Evolutionary conservation across 805 yeast species (phyloP).

Genomic region (Saturnispora dispora): DNA sequence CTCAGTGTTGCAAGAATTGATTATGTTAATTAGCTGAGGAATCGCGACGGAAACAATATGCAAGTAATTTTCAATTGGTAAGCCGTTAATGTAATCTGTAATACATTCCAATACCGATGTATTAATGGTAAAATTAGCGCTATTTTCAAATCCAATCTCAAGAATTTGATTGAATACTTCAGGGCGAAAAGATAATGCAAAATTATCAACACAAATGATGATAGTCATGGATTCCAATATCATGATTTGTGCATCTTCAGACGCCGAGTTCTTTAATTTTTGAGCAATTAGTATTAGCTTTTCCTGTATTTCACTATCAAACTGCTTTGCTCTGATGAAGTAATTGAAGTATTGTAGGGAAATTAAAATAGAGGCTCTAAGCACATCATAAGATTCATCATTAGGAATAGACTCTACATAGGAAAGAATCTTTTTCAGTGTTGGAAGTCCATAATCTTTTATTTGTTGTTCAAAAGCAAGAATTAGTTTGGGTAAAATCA

Average conservation of each 20-base stretch:
- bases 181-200: conserved; percentile 24
- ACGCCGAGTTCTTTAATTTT: conserved; percentile 48
- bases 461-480: conserved; percentile 37
- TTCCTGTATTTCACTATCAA: conserved; percentile 21
- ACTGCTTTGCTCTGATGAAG: conserved; percentile 24
- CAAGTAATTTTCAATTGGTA: conserved; percentile 37
- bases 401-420: conserved; percentile 17
- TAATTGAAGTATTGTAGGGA: conserved; percentile 40
- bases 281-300: conserved; percentile 30
- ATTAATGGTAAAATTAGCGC: conserved; percentile 62
- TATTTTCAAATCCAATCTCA: conserved; percentile 58
- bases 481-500: conserved; percentile 48
- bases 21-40: conserved; percentile 38
- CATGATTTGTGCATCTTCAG: conserved; percentile 72
- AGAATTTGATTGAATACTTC: conserved; percentile 47
- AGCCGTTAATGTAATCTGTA: conserved; percentile 42
- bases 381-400: conserved; percentile 21
- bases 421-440: conserved; percentile 15
- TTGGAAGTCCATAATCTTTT: conserved; percentile 19
- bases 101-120: conserved; percentile 64
- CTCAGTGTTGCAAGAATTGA: conserved; percentile 32
- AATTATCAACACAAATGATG: conserved; percentile 41
- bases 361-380: conserved; percentile 33
- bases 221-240: conserved; percentile 61
- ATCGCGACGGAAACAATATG: conserved; percentile 42